Conservation (phyloP, 208 protist species). For the Trypanosoma mega region DNA sequence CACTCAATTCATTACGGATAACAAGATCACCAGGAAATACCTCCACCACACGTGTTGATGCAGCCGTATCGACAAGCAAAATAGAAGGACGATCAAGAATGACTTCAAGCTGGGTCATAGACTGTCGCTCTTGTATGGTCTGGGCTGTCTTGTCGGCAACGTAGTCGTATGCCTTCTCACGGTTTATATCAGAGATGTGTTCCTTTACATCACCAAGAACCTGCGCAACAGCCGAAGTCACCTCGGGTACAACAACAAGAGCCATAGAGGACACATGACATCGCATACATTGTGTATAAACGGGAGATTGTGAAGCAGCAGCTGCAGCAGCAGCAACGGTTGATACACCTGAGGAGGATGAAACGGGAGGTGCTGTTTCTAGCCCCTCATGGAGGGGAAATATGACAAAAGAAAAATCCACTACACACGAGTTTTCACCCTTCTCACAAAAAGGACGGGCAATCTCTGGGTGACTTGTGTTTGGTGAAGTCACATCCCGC, state of each 20-base stretch:
- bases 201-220: constrained; percentile 44
- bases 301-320: not conserved
- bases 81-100: constrained; percentile 52
- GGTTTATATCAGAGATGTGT: constrained; percentile 67
- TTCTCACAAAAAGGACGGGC: constrained; percentile 33
- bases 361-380: too few relatives aligned
- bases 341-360: too few relatives aligned
- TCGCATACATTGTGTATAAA: constrained; percentile 46
- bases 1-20: constrained; percentile 41
- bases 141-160: constrained; percentile 36
- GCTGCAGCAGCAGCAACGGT: not conserved
- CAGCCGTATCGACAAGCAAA: constrained; percentile 44
- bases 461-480: constrained; percentile 49
- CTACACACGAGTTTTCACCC: constrained; percentile 4
- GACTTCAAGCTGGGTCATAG: constrained; percentile 66
- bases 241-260: constrained; percentile 62
- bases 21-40: constrained; percentile 61
- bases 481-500: constrained; percentile 33
- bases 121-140: constrained; percentile 15
- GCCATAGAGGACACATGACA: constrained; percentile 49
- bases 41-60: constrained; percentile 37
- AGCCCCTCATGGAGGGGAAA: too few relatives aligned
- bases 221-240: constrained; percentile 43
- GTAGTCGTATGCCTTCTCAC: constrained; percentile 69
- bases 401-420: constrained; percentile 15